Conservation (phyloP, 805 yeast species). For the Ogataea nonfermentans region DNA sequence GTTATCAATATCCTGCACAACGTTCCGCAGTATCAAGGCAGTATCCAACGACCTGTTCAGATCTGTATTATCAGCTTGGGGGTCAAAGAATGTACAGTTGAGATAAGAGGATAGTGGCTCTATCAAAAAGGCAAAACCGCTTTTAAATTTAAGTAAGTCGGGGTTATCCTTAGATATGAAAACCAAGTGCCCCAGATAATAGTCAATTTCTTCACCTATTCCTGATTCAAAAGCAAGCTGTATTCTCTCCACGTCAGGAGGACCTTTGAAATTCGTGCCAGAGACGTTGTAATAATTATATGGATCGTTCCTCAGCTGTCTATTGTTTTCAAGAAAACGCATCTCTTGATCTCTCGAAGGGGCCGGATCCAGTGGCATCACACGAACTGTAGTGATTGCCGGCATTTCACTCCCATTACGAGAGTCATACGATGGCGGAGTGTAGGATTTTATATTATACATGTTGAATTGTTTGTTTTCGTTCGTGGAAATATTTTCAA, state of each 20-base stretch:
- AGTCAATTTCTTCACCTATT: constrained; percentile 63
- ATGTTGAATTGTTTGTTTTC: constrained; percentile 7
- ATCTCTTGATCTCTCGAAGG: constrained; percentile 35
- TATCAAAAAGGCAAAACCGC: constrained; percentile 40
- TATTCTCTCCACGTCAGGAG: constrained; percentile 62
- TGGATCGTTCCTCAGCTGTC: constrained; percentile 31
- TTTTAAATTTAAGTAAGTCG: constrained; percentile 39
- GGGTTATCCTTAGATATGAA: constrained; percentile 43
- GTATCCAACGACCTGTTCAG: constrained; percentile 41
- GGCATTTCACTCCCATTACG: constrained; percentile 9
- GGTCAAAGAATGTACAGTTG: constrained; percentile 19
- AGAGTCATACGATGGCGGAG: constrained; percentile 15
- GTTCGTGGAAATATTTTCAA: constrained; percentile 5
- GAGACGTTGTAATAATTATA: constrained; percentile 32
- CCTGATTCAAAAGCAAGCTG: constrained; percentile 67
- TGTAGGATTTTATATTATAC: constrained; percentile 17
- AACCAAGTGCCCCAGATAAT: constrained; percentile 62
- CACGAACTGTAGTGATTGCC: constrained; percentile 11
- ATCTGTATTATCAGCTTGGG: constrained; percentile 21
- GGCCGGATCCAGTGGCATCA: constrained; percentile 34
- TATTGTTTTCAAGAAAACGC: constrained; percentile 30
- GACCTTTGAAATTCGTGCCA: constrained; percentile 48
- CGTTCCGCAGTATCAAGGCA: constrained; percentile 71
- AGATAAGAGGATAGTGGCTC: constrained; percentile 28
- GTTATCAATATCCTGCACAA: constrained; percentile 78